Evolutionary conservation across 2,329 filamentous ascomycete species (phyloP), one percentile per base, ranked within the genome.

Genomic region (Tothia fuscella): DNA sequence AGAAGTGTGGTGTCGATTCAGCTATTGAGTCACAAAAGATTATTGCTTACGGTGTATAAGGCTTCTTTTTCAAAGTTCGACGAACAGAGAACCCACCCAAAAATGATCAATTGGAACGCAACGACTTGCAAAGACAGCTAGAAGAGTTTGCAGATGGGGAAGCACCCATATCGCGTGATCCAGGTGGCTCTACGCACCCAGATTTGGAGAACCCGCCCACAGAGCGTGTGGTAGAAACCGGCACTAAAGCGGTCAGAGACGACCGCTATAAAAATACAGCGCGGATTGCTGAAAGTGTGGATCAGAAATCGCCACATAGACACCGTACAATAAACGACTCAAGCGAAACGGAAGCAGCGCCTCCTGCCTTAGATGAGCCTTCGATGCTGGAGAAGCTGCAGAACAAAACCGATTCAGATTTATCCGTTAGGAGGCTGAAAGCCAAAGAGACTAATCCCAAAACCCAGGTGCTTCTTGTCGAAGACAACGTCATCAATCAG

Each of bases 21-120:
- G 58, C 57, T 1, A 56, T 61, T 1, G 55, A 55, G 31, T 55
- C 54, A 1, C 55, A 54, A 47, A 52, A 58, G 37, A 55, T 55
- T 1, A 52, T 57, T 46, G 58, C 57, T 5, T 1, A 61, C 57
- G 2, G 60, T 61, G 38, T 56, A 54, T 0, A n/a, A n/a, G n/a
- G n/a, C n/a, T 82, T 82, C 53, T 82, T 80, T 52, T 67, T 82
- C 53, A 75, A 74, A 50, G 28, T 35, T 17, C 41, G 34, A 13
- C 31, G 51, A 20, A 50, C 51, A 4, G 47, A 53, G 3, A 42
- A 9, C 45, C 50, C 25, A 46, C 48, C 17, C 44, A 48, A 30
- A 45, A 38, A 3, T 34, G 1, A 50, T 3, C 17, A 17, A 53
- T 26, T 49, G 56, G 2, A 42, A 47, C 16, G 48, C 49, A 31